These are phyloP conservation scores for Backusella morwellensis DNA, from an alignment of 192 early-diverging fungal genomes.

Conservation along the genomic window DNA sequence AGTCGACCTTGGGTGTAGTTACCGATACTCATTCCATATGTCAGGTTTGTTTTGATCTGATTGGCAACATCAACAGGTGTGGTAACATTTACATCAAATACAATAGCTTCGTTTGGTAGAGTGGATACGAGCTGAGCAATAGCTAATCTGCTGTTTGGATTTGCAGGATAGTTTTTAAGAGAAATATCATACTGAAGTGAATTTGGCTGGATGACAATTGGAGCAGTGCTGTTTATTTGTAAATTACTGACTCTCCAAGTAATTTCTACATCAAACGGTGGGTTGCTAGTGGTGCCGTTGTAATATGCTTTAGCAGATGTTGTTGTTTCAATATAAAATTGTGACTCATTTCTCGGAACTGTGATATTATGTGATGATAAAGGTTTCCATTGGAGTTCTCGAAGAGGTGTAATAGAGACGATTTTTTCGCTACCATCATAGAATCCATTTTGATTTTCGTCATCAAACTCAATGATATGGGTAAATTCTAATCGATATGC, in stretches of 20 bases:
- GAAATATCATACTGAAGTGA: constrained; percentile 35
- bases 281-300: constrained; percentile 6
- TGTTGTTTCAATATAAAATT: constrained; percentile 24
- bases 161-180: constrained; percentile 13
- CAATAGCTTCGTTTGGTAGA: not conserved
- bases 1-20: constrained; percentile 35
- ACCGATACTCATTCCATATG: constrained; percentile 34
- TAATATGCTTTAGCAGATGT: constrained; percentile 14
- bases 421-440: constrained; percentile 28
- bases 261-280: constrained; percentile 13
- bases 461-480: constrained; percentile 33
- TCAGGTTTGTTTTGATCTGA: constrained; percentile 30
- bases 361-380: constrained; percentile 23
- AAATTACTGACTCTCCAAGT: constrained; percentile 22
- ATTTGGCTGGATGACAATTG: constrained; percentile 28
- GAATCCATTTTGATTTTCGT: constrained; percentile 32
- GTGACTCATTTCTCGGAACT: constrained; percentile 5
- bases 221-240: constrained; percentile 31
- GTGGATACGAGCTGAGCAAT: constrained; percentile 24
- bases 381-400: constrained; percentile 21
- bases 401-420: constrained; percentile 18
- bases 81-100: constrained; percentile 31
- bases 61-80: constrained; percentile 23
- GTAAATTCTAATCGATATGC: constrained; percentile 25
- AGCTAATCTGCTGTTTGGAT: constrained; percentile 14